Base-by-base conservation (phyloP, 2,329 filamentous ascomycete genomes). In the Pleurostoma richardsiae region DNA sequence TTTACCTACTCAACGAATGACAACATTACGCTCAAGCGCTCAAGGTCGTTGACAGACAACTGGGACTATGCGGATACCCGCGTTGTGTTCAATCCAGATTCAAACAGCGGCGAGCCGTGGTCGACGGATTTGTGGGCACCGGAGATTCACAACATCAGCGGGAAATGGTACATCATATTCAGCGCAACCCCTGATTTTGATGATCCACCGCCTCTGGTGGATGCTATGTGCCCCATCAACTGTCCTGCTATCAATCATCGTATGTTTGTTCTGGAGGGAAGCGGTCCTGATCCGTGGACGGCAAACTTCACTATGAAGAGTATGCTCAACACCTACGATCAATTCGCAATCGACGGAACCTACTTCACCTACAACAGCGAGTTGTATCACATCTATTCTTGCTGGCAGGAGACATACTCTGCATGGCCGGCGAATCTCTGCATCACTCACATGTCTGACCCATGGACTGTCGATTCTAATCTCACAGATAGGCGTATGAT, bases 1-100 rank as follows among this genome's bases (percentile, higher is more conserved):
- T 65, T 69, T 54, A 69, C 67, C 1, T 69, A 67, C 41, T 58
- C 61, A 6, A 69, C 67, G 7, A 65, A 67, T 44, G 52, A 57
- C 48, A 70, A 70, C 47, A 62, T 70, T 46, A 70, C 67, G 1
- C 55, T 70, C 39, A 63, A 56, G 45, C 58, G 66, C 11, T 67
- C 65, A 38, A 59, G 52, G 42, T 56, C 56, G 27, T 56, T 69
- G 30, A 70, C 65, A 30, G 66, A 65, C 52, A 67, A 69, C 43
- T 69, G 68, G 67, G 65, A 70, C 44, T 45, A 63, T 45, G 60
- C 61, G 3, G 66, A 69, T 44, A 59, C 57, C 3, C 59, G 66
- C 6, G 57, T 64, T 10, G 59, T 66, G 43, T 68, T 67, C 51
- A 60, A 61, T 4, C 63, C 66, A 5, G 55, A 64, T 42, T 50